Conservation (phyloP, 495 filamentous ascomycete species). For the Penicillium malachiteum region DNA sequence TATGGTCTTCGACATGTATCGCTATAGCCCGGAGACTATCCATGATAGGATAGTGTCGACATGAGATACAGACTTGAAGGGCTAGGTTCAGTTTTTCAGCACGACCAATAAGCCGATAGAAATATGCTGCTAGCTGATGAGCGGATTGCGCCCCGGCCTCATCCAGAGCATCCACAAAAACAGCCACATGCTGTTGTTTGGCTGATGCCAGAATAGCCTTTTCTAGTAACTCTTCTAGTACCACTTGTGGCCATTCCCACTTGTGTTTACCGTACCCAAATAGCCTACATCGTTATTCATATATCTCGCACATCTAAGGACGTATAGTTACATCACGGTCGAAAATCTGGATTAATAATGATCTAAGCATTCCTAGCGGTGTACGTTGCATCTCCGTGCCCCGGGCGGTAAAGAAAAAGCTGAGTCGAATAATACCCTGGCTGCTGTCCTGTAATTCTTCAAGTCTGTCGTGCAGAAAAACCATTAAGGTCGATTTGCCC, state of each 20-base stretch:
- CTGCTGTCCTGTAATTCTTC: not conserved
- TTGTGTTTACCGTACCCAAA: conserved; percentile 7
- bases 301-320: conserved; percentile 5
- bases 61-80: conserved; percentile 16
- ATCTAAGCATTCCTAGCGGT: conserved; percentile 16
- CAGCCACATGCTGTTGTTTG: not conserved
- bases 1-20: conserved; percentile 4
- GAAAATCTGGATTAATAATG: conserved; percentile 15
- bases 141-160: conserved; percentile 17
- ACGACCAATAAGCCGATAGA: conserved; percentile 11
- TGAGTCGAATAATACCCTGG: conserved; percentile 7
- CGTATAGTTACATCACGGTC: conserved; percentile 1
- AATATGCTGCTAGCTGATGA: conserved; percentile 7
- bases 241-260: conserved; percentile 16
- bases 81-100: not conserved
- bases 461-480: conserved; percentile 12
- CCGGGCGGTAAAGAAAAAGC: conserved; percentile 20
- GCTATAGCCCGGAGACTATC: not conserved
- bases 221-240: conserved; percentile 11
- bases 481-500: conserved; percentile 50
- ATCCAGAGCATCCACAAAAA: conserved; percentile 25
- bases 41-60: conserved; percentile 19
- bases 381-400: conserved; percentile 14
- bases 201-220: conserved; percentile 8
- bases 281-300: conserved; percentile 8